These are phyloP conservation scores for Ceratocystis lukuohia DNA, from an alignment of 2,329 filamentous ascomycete genomes.

Conservation along the genomic window DNA sequence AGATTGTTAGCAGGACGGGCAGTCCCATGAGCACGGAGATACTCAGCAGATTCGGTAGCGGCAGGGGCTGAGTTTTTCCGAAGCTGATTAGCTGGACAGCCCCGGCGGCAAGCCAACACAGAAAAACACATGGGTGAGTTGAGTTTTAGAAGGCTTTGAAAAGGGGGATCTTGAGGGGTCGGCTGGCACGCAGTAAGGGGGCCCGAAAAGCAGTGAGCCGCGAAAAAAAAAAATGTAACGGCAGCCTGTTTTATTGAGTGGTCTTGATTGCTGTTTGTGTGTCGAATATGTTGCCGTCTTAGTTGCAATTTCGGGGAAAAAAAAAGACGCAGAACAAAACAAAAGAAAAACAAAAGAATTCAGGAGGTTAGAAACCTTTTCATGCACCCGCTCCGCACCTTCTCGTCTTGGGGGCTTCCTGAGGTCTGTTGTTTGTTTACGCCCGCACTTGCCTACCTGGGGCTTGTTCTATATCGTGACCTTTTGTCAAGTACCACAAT, in stretches of 20 bases:
- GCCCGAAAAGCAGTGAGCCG: neutral
- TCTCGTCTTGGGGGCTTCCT: neutral
- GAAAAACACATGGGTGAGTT: conserved; percentile 1
- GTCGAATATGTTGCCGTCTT: neutral
- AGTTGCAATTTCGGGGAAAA: neutral
- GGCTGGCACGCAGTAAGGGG: neutral
- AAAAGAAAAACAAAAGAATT: neutral
- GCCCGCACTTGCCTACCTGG: neutral
- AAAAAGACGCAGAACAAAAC: neutral
- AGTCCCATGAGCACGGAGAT: neutral
- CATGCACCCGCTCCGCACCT: neutral
- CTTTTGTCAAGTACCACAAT: neutral
- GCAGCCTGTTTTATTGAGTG: neutral
- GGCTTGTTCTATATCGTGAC: neutral
- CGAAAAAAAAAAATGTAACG: neutral
- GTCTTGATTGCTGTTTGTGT: neutral
- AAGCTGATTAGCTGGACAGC: conserved; percentile 4
- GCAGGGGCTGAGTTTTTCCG: neutral
- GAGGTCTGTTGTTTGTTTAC: neutral
- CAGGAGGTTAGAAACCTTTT: neutral
- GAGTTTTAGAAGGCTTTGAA: too few relatives aligned
- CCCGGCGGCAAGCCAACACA: conserved; percentile 6
- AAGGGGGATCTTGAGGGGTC: neutral
- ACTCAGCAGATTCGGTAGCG: neutral
- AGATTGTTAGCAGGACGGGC: neutral